These are phyloP conservation scores for Lachancea kluyveri DNA, from an alignment of 805 yeast genomes.

Conservation along the genomic window DNA sequence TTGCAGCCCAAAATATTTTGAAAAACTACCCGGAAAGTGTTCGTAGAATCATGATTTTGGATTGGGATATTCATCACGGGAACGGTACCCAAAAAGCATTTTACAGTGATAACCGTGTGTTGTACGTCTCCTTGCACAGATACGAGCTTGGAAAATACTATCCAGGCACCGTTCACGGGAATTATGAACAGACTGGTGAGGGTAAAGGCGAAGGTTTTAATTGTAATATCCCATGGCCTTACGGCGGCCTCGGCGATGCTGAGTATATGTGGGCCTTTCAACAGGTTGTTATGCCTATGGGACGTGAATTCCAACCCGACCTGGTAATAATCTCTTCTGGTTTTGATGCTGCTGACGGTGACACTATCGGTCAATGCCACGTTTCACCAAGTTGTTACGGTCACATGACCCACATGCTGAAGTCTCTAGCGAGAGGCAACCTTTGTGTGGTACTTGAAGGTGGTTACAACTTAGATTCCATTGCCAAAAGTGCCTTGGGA, in stretches of 20 bases:
- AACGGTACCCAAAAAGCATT: slow-evolving; percentile 97
- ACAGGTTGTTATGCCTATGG: slow-evolving; percentile 79
- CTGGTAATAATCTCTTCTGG: slow-evolving; percentile 91
- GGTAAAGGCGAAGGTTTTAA: slow-evolving; percentile 83
- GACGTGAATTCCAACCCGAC: slow-evolving; percentile 87
- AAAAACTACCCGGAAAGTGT: slow-evolving; percentile 84
- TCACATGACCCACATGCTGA: slow-evolving; percentile 88
- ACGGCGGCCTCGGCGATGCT: slow-evolving; percentile 88
- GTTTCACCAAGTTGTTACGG: slow-evolving; percentile 95
- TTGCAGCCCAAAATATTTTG: slow-evolving; percentile 83
- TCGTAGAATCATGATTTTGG: slow-evolving; percentile 73
- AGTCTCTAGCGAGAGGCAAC: slow-evolving; percentile 82
- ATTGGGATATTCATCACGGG: slow-evolving; percentile 99
- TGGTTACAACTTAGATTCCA: slow-evolving; percentile 90
- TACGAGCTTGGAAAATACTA: slow-evolving; percentile 88
- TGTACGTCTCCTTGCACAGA: slow-evolving; percentile 87
- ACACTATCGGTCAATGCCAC: slow-evolving; percentile 92
- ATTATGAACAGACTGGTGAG: slow-evolving; percentile 73
- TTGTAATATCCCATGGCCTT: slow-evolving; percentile 91
- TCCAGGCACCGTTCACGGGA: slow-evolving; percentile 89
- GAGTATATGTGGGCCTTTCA: slow-evolving; percentile 91
- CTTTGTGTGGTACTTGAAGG: slow-evolving; percentile 91
- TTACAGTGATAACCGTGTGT: slow-evolving; percentile 79
- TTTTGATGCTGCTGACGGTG: slow-evolving; percentile 98
- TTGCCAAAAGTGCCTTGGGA: slow-evolving; percentile 83